A percentile compares a stretch with the other conserved stretches of the same genome.
Conservation (phyloP, 1,139 yeast species). For the Diutina siamensis region DNA sequence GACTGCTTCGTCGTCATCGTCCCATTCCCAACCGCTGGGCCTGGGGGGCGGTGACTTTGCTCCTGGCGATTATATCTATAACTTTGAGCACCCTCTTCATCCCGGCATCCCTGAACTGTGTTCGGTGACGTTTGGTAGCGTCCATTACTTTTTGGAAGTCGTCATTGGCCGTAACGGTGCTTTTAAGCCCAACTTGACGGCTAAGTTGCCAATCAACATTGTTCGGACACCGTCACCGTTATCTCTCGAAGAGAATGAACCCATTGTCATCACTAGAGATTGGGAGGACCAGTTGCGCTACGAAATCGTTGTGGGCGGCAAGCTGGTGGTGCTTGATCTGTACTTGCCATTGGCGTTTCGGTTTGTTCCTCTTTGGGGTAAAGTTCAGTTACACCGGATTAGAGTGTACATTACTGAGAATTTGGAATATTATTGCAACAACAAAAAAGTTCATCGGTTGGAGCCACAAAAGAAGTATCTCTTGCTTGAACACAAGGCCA, state of each 20-base stretch:
- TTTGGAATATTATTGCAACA: slow-evolving; percentile 76
- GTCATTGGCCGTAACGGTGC: slow-evolving; percentile 67
- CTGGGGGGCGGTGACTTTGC: slow-evolving; percentile 15
- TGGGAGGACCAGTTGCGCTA: slow-evolving; percentile 92
- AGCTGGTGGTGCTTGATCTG: slow-evolving; percentile 74
- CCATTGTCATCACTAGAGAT: slow-evolving; percentile 77
- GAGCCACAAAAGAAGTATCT: slow-evolving; percentile 80
- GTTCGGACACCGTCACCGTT: slow-evolving; percentile 70
- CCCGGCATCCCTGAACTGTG: slow-evolving; percentile 76
- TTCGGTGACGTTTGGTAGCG: slow-evolving; percentile 70
- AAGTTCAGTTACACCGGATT: slow-evolving; percentile 76
- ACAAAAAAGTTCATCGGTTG: slow-evolving; percentile 78
- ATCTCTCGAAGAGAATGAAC: slow-evolving; percentile 82
- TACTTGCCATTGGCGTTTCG: slow-evolving; percentile 75
- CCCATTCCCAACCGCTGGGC: slow-evolving; percentile 10
- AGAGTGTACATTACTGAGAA: slow-evolving; percentile 81
- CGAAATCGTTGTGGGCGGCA: slow-evolving; percentile 83
- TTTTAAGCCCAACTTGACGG: slow-evolving; percentile 65
- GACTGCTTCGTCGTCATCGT: slow-evolving; percentile 13
- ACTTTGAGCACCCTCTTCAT: slow-evolving; percentile 82
- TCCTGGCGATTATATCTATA: slow-evolving; percentile 88
- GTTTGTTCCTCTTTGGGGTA: slow-evolving; percentile 71
- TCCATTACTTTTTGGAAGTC: slow-evolving; percentile 59
- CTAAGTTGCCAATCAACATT: slow-evolving; percentile 50
- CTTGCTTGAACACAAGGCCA: slow-evolving; percentile 69